Conservation (phyloP, 1,284 basidiomycete genomes). For the Rhodotorula sp. region DNA sequence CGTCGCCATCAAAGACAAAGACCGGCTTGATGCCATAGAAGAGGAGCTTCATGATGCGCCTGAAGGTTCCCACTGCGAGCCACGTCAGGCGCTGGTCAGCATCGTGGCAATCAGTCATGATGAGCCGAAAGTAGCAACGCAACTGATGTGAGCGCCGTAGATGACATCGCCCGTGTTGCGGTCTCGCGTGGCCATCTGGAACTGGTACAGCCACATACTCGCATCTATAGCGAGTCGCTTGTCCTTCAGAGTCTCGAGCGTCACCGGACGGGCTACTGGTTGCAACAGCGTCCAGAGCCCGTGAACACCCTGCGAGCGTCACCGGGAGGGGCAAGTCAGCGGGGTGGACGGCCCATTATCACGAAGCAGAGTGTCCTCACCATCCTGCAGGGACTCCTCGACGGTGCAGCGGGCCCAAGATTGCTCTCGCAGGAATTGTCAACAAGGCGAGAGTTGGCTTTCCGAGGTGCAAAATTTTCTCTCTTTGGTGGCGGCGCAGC, state of each 20-base stretch:
- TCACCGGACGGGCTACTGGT: slow-evolving; percentile 78
- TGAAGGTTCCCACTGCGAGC: slow-evolving; percentile 36
- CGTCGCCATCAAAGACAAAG: slow-evolving; percentile 95
- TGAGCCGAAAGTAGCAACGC: neutral
- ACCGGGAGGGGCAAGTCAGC: neutral
- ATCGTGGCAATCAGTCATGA: neutral
- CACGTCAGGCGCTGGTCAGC: neutral
- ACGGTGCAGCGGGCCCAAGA: too few species aligned
- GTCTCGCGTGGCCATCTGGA: slow-evolving; percentile 98
- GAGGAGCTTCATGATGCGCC: slow-evolving; percentile 88
- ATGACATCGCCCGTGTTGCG: slow-evolving; percentile 81
- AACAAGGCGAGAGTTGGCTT: too few species aligned
- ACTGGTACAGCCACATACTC: slow-evolving; percentile 99
- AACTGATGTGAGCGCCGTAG: slow-evolving; percentile 80
- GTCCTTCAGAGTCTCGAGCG: slow-evolving; percentile 85
- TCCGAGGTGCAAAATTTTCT: too few species aligned
- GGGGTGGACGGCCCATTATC: too few species aligned
- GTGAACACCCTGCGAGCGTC: slow-evolving; percentile 66
- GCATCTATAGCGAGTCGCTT: slow-evolving; percentile 94
- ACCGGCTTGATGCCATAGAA: slow-evolving; percentile 97
- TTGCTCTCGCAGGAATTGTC: too few species aligned
- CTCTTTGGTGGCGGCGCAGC: too few species aligned
- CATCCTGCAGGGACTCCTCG: too few species aligned
- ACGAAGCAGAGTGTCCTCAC: too few species aligned
- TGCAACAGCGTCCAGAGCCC: slow-evolving; percentile 87